phyloP scores from a whole-genome alignment of 495 filamentous ascomycete genomes.

The Penicillium soppii region DNA sequence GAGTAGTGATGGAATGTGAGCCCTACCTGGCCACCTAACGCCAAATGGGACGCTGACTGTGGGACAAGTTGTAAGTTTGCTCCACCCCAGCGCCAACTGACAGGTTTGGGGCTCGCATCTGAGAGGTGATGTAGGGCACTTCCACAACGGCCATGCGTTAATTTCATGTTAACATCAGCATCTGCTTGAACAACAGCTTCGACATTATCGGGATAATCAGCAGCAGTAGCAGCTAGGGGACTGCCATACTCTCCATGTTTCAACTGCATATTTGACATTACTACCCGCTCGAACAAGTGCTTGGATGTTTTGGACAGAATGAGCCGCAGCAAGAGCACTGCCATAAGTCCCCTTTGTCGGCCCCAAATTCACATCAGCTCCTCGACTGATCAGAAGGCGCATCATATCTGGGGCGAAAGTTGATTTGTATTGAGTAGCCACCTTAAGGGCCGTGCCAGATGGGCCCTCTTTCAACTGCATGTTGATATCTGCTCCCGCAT shows the following conservation, averaged over 20 bases:
- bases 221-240: neutral
- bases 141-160: neutral
- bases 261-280: neutral
- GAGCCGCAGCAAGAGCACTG: too few species aligned
- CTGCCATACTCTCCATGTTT: neutral
- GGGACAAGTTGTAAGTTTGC: slow-evolving; percentile 9
- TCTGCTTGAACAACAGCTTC: neutral
- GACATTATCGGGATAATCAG: neutral
- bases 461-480: neutral
- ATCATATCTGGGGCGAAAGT: too few species aligned
- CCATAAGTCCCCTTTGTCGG: too few species aligned
- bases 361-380: too few species aligned
- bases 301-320: too few species aligned
- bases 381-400: too few species aligned
- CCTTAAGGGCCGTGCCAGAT: neutral
- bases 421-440: too few species aligned
- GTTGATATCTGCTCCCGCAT: neutral
- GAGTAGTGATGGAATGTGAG: neutral
- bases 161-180: neutral
- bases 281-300: neutral
- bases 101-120: neutral
- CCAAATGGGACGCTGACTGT: slow-evolving; percentile 8
- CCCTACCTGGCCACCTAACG: slow-evolving; percentile 1
- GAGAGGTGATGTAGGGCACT: slow-evolving; percentile 7
- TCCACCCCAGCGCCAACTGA: slow-evolving; percentile 5